Evolutionary conservation across 225 moss, liverwort and hornwort genomes (phyloP).

Genomic region (Lunularia cruciata): DNA sequence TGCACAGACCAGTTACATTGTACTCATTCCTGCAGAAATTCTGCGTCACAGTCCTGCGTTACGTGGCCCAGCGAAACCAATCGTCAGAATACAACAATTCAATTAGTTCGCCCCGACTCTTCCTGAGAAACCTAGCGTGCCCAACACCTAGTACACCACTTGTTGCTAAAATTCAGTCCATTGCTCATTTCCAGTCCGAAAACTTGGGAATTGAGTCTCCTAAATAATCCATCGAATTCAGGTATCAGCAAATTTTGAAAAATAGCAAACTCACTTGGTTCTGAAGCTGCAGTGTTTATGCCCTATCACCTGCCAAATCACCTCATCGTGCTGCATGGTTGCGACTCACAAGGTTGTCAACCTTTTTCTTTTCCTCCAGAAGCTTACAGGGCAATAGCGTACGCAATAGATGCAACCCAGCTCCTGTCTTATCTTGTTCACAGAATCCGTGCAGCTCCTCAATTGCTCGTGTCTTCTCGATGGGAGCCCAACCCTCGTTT

Average conservation of each 20-base stretch:
- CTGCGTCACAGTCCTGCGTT: conserved; percentile 77
- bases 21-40: conserved; percentile 97
- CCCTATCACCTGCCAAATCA: conserved; percentile 95
- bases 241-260: no score
- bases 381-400: no score
- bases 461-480: no score
- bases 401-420: no score
- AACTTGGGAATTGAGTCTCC: not conserved
- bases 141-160: no score
- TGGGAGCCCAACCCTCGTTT: no score
- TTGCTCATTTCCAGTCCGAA: not conserved
- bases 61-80: not conserved
- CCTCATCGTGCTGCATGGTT: conserved; percentile 93
- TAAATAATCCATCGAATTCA: no score
- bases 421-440: no score
- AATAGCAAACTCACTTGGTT: conserved; percentile 68
- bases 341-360: not conserved
- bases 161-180: not conserved
- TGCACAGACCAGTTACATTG: conserved; percentile 92
- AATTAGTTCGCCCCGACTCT: not conserved
- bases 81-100: not conserved
- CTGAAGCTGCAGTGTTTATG: conserved; percentile 94
- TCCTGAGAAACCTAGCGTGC: no score
- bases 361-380: not conserved
- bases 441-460: no score